phyloP scores from a whole-genome alignment of 176 grass and related monocot species.

The Aechmea fasciata region DNA sequence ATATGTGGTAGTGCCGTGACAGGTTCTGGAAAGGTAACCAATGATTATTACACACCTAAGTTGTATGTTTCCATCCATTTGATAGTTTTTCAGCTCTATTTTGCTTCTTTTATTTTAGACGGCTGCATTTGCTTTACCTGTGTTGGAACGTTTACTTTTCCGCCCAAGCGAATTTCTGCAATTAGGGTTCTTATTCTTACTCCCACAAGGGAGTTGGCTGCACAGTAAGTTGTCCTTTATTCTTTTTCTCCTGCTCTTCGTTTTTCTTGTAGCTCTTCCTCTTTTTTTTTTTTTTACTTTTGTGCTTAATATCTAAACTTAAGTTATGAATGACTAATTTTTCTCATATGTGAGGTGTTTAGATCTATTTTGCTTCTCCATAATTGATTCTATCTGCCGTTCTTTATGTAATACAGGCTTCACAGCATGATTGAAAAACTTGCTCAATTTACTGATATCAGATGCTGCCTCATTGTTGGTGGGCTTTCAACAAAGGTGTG shows the following conservation, averaged over 20 bases:
- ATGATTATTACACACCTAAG: neutral
- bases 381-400: neutral
- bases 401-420: slow-evolving; percentile 38
- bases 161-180: slow-evolving; percentile 73
- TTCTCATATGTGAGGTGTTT: too few species aligned
- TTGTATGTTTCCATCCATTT: neutral
- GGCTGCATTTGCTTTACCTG: slow-evolving; percentile 78
- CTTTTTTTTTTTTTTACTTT: slow-evolving; percentile 7
- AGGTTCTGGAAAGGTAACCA: slow-evolving; percentile 82
- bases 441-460: slow-evolving; percentile 89
- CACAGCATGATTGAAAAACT: slow-evolving; percentile 97
- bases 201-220: slow-evolving; percentile 87
- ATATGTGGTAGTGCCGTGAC: slow-evolving; percentile 98
- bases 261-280: neutral
- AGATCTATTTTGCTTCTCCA: too few species aligned
- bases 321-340: too few species aligned
- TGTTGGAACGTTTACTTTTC: slow-evolving; percentile 88
- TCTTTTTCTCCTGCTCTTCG: neutral
- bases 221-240: slow-evolving; percentile 61
- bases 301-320: neutral
- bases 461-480: slow-evolving; percentile 92
- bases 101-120: slow-evolving; percentile 50
- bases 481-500: slow-evolving; percentile 85
- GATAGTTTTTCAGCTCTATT: neutral
- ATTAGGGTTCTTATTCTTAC: slow-evolving; percentile 98